A percentile compares a stretch with the other conserved stretches of the same genome.
phyloP scores from a whole-genome alignment of 345 rosid species.

The Fremontodendron californicum region DNA sequence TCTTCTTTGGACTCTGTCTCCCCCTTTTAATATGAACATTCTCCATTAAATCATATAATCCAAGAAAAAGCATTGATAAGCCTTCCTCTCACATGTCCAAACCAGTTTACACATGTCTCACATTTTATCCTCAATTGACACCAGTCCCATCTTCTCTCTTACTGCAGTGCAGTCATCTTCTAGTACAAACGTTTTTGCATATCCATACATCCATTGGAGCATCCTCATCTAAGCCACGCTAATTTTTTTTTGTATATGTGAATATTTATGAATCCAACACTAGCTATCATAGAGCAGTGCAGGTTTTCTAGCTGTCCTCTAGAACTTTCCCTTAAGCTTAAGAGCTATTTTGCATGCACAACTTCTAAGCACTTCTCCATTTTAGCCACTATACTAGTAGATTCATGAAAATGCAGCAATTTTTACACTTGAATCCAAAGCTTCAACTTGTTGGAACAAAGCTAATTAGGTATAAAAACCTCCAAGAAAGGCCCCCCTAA shows the following conservation, averaged over 20 bases:
- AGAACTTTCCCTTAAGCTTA: neutral
- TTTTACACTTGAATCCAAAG: neutral
- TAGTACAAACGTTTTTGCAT: neutral
- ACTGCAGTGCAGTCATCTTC: neutral
- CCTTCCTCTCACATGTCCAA: neutral
- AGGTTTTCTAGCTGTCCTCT: neutral
- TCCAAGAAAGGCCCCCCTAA: neutral
- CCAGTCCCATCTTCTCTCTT: neutral
- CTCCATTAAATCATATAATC: neutral
- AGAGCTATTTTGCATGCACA: neutral
- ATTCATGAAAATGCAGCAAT: neutral
- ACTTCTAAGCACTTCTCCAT: neutral
- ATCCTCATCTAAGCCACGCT: neutral
- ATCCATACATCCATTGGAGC: neutral
- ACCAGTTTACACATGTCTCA: neutral
- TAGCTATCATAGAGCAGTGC: neutral
- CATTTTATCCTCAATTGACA: neutral
- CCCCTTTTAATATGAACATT: neutral
- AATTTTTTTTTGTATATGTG: neutral
- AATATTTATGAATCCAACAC: neutral
- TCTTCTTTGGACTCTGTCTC: neutral
- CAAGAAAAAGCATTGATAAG: neutral
- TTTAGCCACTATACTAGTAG: neutral
- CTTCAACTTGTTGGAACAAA: neutral
- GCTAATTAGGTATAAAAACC: neutral